Evolutionary conservation across 495 filamentous ascomycete genomes (phyloP), one percentile per base, ranked within the genome.

Genomic region (Neurospora sp.): DNA sequence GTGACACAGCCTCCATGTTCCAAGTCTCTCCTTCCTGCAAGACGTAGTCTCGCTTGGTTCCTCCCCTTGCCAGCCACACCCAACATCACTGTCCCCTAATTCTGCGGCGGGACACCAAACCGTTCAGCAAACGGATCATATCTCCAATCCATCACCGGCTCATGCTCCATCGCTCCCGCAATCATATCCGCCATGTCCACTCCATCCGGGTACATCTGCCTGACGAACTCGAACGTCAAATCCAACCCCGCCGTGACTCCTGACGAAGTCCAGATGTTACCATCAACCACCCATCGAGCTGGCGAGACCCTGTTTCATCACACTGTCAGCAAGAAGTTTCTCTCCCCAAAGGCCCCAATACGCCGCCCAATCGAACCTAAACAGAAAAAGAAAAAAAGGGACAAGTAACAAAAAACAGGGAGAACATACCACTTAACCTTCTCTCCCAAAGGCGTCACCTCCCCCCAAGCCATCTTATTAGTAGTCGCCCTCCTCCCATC

Each of bases 391-490:
- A 40, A 2, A 41, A 31, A 12, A 16, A 20, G 27, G 37, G n/a
- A 9, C 14, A n/a, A 18, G 27, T 14, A 31, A 9, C 16, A 42
- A 35, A 38, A 27, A 35, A 69, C 2, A 39, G 12, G 31, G 5
- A 59, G 4, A n/a, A 75, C 74, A 42, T 23, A 75, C 76, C 77
- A 79, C 39, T 75, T 75, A 1, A 78, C 75, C 14, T 74, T 72
- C 4, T 70, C 46, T n/a, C 75, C 77, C 70, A 77, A 76, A 20
- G 72, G n/a, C n/a, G 72, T 75, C 14, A 75, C 69, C 14, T 62
- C 71, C 11, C 38, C 46, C 88, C 88, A 90, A 11, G 86, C 86
- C 39, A 84, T 84, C 79, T 90, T 88, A 76, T 90, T 90, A 70
- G 86, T 87, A 1, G 88, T 90, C 6, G 86, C 88, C 3, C 80